phyloP scores from a whole-genome alignment of 31 red algal species.

The Porphyra umbilicalis region DNA sequence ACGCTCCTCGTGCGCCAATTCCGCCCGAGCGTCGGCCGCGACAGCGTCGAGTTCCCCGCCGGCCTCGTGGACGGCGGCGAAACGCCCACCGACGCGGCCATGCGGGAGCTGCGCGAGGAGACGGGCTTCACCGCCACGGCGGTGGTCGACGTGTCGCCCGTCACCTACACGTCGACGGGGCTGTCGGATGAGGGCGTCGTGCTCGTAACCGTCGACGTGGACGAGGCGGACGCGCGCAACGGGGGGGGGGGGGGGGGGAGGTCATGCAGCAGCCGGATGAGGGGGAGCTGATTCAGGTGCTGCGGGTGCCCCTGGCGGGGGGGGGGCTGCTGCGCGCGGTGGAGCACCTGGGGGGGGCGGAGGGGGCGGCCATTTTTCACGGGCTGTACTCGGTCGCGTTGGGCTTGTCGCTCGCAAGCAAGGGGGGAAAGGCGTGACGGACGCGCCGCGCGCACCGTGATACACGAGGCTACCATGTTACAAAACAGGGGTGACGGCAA shows the following conservation, averaged over 20 bases:
- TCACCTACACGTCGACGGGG: conserved; percentile 37
- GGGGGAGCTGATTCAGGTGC: conserved; percentile 60
- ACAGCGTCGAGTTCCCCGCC: conserved; percentile 64
- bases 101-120: conserved; percentile 70
- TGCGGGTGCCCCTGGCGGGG: conserved; percentile 37
- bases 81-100: conserved; percentile 31
- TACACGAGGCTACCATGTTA: too few relatives aligned
- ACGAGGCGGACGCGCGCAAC: not conserved
- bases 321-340: not conserved
- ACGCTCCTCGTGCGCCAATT: conserved; percentile 69
- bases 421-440: not conserved
- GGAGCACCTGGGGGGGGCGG: not conserved
- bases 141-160: conserved; percentile 13
- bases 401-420: not conserved
- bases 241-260: conserved; percentile 4
- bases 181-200: conserved; percentile 31
- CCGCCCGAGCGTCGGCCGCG: conserved; percentile 40
- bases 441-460: too few relatives aligned
- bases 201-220: conserved; percentile 59
- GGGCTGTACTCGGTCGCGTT: conserved; percentile 5
- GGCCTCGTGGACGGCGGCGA: conserved; percentile 64
- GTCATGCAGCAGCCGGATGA: conserved; percentile 32
- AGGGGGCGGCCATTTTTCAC: conserved; percentile 1
- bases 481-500: too few relatives aligned
- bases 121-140: conserved; percentile 45